Conservation (phyloP, 441 rosid genomes). For the Biscutella laevigata region DNA sequence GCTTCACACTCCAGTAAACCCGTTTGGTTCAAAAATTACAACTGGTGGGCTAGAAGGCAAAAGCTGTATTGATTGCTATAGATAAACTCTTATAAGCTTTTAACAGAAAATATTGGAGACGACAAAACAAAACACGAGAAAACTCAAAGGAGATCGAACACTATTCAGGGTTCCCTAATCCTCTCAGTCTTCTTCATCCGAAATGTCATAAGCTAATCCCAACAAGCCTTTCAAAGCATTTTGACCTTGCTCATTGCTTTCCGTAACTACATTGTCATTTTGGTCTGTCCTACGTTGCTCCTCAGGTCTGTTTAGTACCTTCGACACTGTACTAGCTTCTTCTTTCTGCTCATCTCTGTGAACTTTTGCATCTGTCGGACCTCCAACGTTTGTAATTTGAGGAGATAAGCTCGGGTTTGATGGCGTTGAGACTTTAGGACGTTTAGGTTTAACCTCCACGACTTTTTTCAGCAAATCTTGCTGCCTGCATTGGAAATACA, state of each 20-base stretch:
- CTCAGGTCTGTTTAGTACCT: conserved; percentile 23
- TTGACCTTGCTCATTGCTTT: conserved; percentile 22
- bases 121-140: conserved; percentile 8
- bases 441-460: conserved; percentile 78
- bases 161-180: neutral
- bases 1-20: conserved; percentile 19
- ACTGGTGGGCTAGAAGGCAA: conserved; percentile 12
- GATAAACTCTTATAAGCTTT: conserved; percentile 17
- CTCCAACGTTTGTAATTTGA: conserved; percentile 22
- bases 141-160: neutral
- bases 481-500: conserved; percentile 39
- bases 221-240: conserved; percentile 54
- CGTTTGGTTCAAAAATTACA: conserved; percentile 23
- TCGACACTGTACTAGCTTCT: conserved; percentile 19
- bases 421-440: conserved; percentile 34
- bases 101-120: neutral
- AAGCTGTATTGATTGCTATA: conserved; percentile 15
- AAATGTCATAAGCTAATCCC: conserved; percentile 81
- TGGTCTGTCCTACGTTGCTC: conserved; percentile 8
- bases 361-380: conserved; percentile 19
- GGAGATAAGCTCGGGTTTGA: conserved; percentile 26
- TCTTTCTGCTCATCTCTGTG: conserved; percentile 24
- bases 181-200: conserved; percentile 63
- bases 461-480: conserved; percentile 81
- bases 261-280: too few relatives aligned